Evolutionary conservation across 2,329 filamentous ascomycete genomes (phyloP).

Genomic region (Calonectria honghensis): DNA sequence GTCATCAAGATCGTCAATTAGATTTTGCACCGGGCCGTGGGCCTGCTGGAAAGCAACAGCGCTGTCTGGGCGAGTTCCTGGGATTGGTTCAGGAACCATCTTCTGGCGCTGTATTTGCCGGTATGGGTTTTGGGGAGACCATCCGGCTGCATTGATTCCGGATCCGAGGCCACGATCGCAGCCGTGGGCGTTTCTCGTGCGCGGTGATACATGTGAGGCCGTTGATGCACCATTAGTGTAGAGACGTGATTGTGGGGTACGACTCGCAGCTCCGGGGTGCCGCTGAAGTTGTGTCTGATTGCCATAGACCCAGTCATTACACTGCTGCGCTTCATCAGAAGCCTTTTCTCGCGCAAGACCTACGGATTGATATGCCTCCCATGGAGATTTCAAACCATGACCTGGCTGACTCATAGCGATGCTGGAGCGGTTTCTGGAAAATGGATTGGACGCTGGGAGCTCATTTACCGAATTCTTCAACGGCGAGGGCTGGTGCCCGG

Average conservation of each 20-base stretch:
- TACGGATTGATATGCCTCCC: background rate
- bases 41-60: background rate
- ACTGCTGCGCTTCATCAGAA: background rate
- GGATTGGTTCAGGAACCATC: background rate
- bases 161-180: background rate
- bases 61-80: too few relatives aligned
- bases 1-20: background rate
- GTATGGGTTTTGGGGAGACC: background rate
- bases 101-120: background rate
- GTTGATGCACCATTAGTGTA: background rate
- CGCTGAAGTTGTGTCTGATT: background rate
- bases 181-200: background rate
- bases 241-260: background rate
- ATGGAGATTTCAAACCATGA: background rate
- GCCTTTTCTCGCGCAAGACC: background rate
- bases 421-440: background rate
- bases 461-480: background rate
- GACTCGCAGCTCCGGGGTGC: background rate
- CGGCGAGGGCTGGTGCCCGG: background rate
- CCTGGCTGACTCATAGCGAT: background rate
- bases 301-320: background rate
- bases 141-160: background rate
- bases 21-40: background rate
- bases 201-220: background rate
- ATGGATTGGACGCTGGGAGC: slow-evolving; percentile 14